These are phyloP conservation scores for Exophiala sp. DNA, from an alignment of 2,329 filamentous ascomycete genomes.

Conservation along the genomic window DNA sequence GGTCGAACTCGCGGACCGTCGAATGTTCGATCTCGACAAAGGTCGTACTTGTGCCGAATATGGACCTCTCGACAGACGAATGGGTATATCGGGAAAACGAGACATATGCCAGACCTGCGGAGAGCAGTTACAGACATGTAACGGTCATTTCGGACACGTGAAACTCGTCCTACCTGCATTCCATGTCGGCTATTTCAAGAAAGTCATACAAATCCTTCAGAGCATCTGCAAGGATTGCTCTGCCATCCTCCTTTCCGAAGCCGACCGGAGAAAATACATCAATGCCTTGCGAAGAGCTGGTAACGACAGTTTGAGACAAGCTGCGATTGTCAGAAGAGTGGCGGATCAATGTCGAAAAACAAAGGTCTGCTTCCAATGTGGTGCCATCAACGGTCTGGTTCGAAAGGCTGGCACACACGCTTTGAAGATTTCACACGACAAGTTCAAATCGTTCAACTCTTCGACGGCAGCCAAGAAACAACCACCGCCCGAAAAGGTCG, in stretches of 20 bases:
- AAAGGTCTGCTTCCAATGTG: constrained; percentile 74
- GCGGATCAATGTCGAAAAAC: constrained; percentile 85
- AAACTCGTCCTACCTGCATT: constrained; percentile 85
- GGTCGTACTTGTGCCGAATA: constrained; percentile 69
- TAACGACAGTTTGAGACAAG: constrained; percentile 78
- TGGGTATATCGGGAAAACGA: constrained; percentile 83
- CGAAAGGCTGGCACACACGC: constrained; percentile 74
- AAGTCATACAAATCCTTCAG: constrained; percentile 85
- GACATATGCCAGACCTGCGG: constrained; percentile 77
- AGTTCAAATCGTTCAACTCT: constrained; percentile 79
- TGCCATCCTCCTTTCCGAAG: constrained; percentile 72
- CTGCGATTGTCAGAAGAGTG: constrained; percentile 79
- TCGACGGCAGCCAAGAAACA: constrained; percentile 82
- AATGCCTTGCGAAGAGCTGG: constrained; percentile 71
- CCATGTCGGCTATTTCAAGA: constrained; percentile 92
- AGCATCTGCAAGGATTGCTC: constrained; percentile 96
- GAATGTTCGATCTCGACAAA: constrained; percentile 84
- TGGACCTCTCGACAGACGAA: constrained; percentile 78
- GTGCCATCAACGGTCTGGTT: constrained; percentile 79
- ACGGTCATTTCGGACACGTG: constrained; percentile 92
- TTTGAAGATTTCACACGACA: constrained; percentile 92
- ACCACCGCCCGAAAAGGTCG: constrained; percentile 70
- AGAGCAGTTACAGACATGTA: constrained; percentile 73
- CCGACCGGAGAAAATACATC: constrained; percentile 70
- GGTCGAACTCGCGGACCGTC: constrained; percentile 86